phyloP scores from a whole-genome alignment of 176 grass and related monocot species.

The Carex littledalei region DNA sequence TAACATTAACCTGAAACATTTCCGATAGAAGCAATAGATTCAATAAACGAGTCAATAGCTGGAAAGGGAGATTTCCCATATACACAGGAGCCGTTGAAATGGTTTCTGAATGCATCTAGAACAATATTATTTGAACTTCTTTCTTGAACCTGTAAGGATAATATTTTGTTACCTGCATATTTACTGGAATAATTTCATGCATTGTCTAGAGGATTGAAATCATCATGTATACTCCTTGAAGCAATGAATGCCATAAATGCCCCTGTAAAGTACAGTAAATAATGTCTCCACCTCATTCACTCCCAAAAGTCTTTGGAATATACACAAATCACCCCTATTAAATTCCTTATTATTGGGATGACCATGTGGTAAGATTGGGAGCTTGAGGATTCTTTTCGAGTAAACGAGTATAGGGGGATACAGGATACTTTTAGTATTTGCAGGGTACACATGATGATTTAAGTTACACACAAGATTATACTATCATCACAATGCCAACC shows the following conservation, averaged over 20 bases:
- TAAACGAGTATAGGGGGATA: not conserved
- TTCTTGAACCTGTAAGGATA: conserved; percentile 50
- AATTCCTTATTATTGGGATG: not conserved
- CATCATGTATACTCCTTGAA: conserved; percentile 1
- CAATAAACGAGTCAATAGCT: conserved; percentile 78
- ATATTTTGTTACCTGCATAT: not conserved
- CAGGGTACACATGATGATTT: not conserved
- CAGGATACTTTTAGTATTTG: not conserved
- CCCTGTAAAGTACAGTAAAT: not conserved
- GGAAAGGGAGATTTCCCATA: conserved; percentile 84
- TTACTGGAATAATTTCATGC: not conserved
- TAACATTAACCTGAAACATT: conserved; percentile 33
- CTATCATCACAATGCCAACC: conserved; percentile 21
- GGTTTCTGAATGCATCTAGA: conserved; percentile 46
- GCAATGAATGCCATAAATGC: not conserved
- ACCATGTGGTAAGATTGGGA: not conserved
- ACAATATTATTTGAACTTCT: conserved; percentile 24
- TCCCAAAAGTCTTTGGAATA: not conserved
- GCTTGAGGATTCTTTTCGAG: not conserved
- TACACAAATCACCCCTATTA: not conserved
- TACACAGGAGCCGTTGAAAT: conserved; percentile 47
- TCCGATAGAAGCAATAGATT: conserved; percentile 76
- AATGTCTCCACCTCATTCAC: no score
- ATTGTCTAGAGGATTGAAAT: not conserved
- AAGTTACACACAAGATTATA: not conserved